A percentile compares a stretch with the other conserved stretches of the same genome.
Evolutionary conservation across 2,329 filamentous ascomycete genomes (phyloP).

Genomic region (Paradendryphiella salina): DNA sequence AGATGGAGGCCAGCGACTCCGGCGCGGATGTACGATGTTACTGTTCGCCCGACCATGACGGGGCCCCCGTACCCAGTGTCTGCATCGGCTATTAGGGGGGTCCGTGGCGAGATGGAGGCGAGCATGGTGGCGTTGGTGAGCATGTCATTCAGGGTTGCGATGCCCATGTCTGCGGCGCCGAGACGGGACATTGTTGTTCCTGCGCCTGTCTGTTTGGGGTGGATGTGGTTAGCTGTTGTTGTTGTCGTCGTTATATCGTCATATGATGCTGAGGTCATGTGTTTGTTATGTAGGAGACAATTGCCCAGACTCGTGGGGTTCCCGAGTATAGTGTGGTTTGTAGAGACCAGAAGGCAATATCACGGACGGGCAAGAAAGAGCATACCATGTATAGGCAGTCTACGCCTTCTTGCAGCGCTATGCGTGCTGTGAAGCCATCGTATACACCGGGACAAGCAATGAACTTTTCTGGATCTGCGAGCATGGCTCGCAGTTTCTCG

Average conservation of each 20-base stretch:
- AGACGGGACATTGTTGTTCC: conserved; percentile 64
- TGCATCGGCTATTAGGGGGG: conserved; percentile 65
- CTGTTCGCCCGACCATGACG: conserved; percentile 56
- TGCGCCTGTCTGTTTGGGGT: conserved; percentile 58
- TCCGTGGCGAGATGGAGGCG: conserved; percentile 58
- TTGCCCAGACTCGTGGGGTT: no score
- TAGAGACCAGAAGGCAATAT: background rate
- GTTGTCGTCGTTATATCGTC: background rate
- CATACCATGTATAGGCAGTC: conserved; percentile 69
- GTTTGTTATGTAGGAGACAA: background rate
- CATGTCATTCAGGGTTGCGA: conserved; percentile 67
- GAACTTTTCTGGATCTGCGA: conserved; percentile 39
- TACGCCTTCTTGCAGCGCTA: conserved; percentile 65
- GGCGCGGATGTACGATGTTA: conserved; percentile 57
- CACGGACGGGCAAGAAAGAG: background rate
- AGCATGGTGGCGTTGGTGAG: conserved; percentile 66
- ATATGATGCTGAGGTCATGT: background rate
- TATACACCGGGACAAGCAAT: conserved; percentile 68
- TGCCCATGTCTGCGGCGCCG: conserved; percentile 65
- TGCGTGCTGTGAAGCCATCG: conserved; percentile 67
- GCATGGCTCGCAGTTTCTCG: conserved; percentile 37
- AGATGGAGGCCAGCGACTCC: conserved; percentile 65
- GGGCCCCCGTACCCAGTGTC: conserved; percentile 59
- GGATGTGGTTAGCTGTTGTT: background rate
- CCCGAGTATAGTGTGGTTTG: background rate